Conservation (phyloP, 2,329 filamentous ascomycete species). For the Monosporascus sp. region DNA sequence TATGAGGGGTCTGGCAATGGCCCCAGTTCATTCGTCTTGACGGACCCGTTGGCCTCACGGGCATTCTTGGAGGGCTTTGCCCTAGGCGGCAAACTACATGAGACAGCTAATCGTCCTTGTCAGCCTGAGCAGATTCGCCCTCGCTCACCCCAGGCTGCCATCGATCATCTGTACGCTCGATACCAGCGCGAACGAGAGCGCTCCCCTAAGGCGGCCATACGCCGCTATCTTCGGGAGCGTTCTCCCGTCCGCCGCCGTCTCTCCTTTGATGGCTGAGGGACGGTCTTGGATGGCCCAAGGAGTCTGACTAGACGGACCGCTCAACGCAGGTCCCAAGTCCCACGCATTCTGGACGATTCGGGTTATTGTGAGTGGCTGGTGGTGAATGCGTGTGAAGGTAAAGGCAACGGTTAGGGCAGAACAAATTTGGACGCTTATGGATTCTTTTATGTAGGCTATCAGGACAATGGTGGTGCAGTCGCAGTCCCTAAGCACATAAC, state of each 20-base stretch:
- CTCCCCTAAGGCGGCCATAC: not conserved
- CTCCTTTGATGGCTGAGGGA: not conserved
- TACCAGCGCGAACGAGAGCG: not conserved
- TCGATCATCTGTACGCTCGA: not conserved
- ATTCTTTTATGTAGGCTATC: too few relatives aligned
- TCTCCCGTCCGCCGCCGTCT: not conserved
- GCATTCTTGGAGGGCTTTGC: slow-evolving; percentile 24
- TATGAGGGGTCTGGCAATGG: slow-evolving; percentile 9
- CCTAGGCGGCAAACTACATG: slow-evolving; percentile 8
- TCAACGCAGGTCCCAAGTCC: too few relatives aligned
- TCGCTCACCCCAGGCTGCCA: not conserved
- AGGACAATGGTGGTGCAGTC: too few relatives aligned
- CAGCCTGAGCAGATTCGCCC: not conserved
- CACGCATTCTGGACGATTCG: too few relatives aligned
- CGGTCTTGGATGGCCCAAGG: not conserved
- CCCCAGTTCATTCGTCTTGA: slow-evolving; percentile 13
- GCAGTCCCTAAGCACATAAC: too few relatives aligned
- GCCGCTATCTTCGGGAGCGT: slow-evolving; percentile 1
- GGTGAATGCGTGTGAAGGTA: too few relatives aligned
- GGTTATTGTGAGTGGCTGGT: too few relatives aligned
- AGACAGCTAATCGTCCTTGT: not conserved
- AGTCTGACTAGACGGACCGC: too few relatives aligned
- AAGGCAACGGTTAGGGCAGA: too few relatives aligned
- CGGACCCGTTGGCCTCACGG: slow-evolving; percentile 17
- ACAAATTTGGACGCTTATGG: too few relatives aligned